Evolutionary conservation across 2,329 filamentous ascomycete genomes (phyloP).

Genomic region (Colletotrichum coccodes): DNA sequence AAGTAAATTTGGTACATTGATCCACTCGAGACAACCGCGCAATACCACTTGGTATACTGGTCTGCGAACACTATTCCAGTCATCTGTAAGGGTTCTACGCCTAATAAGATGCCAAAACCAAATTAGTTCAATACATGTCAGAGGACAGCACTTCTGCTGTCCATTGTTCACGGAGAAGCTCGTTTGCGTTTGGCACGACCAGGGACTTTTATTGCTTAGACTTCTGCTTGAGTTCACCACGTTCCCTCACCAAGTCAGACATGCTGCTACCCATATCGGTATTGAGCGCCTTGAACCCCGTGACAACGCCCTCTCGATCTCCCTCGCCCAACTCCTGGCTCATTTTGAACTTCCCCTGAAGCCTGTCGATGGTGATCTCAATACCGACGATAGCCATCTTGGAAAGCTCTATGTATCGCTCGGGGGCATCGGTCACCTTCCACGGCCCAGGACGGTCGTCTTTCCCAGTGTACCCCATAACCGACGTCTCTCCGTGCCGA

Average conservation of each 20-base stretch:
- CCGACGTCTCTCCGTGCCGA: slow-evolving; percentile 56
- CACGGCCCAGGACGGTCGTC: slow-evolving; percentile 54
- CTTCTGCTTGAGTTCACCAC: slow-evolving; percentile 40
- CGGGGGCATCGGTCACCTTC: slow-evolving; percentile 67
- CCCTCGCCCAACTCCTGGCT: slow-evolving; percentile 66
- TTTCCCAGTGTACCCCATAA: slow-evolving; percentile 65
- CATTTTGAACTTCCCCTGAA: slow-evolving; percentile 75
- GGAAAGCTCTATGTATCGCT: slow-evolving; percentile 64
- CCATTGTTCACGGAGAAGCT: too few species aligned
- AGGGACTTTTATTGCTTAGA: not conserved
- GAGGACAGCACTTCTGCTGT: too few species aligned
- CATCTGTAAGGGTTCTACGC: too few species aligned
- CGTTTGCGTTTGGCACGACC: not conserved
- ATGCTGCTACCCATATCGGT: slow-evolving; percentile 44
- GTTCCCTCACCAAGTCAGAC: slow-evolving; percentile 44
- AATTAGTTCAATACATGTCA: too few species aligned
- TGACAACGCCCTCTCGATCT: slow-evolving; percentile 65
- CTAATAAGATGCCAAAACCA: too few species aligned
- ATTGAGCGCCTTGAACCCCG: slow-evolving; percentile 59
- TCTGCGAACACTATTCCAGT: too few species aligned
- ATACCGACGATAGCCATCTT: slow-evolving; percentile 70
- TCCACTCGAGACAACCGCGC: too few species aligned
- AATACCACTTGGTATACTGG: too few species aligned
- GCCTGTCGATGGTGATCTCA: slow-evolving; percentile 63
- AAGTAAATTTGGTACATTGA: too few species aligned